Conservation (phyloP, 106 monocot genomes). For the Platanthera zijinensis region DNA sequence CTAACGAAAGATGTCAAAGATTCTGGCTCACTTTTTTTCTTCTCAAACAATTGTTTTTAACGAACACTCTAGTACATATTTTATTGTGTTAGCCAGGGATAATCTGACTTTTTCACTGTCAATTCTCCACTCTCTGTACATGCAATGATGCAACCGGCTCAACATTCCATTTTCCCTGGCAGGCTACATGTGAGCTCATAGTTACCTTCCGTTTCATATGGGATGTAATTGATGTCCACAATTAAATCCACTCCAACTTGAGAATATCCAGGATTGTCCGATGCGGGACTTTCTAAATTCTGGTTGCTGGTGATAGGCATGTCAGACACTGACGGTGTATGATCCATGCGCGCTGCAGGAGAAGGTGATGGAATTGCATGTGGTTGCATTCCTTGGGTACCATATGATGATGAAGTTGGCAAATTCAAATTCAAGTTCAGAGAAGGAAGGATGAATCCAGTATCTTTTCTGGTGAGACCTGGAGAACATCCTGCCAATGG, state of each 20-base stretch:
- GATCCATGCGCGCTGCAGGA: constrained; percentile 8
- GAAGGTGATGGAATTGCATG: not conserved
- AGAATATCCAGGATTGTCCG: constrained; percentile 9
- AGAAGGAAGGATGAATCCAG: constrained; percentile 20
- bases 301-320: constrained; percentile 12
- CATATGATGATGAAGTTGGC: constrained; percentile 11
- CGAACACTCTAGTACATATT: constrained; percentile 1
- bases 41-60: not conserved
- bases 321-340: constrained; percentile 12
- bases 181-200: constrained; percentile 13
- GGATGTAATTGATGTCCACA: constrained; percentile 19
- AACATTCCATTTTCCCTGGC: constrained; percentile 13
- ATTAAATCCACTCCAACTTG: not conserved
- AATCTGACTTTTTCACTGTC: constrained; percentile 17
- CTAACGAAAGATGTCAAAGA: constrained; percentile 7
- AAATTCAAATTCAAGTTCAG: constrained; percentile 52
- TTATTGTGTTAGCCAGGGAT: constrained; percentile 9
- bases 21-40: constrained; percentile 6
- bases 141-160: constrained; percentile 2
- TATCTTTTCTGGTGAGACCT: not conserved
- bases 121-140: constrained; percentile 21
- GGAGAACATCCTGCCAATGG: not conserved
- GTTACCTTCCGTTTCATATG: constrained; percentile 16
- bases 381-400: not conserved
- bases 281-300: constrained; percentile 14